Base-by-base conservation (phyloP, 208 protist genomes). In the Acanthamoeba sp. region DNA sequence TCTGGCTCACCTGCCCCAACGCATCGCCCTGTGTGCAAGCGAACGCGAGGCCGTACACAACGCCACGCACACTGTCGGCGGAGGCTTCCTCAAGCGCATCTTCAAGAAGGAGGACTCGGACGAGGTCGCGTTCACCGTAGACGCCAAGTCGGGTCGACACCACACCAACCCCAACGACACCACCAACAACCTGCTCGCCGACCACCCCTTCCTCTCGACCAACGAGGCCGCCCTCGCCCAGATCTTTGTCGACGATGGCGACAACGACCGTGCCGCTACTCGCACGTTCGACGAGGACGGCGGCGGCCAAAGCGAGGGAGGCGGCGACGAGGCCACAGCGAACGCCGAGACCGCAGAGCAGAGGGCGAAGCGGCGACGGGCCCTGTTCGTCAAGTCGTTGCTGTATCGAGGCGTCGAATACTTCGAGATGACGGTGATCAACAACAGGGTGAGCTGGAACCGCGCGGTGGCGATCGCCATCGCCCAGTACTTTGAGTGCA, bases 371-470 rank as follows among this genome's bases (percentile, higher is more conserved):
- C 73, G 14, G 9, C 7, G 73, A 27, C 16, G 42, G 1, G 73
- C 16, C 22, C 20, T 27, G 27, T 84, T 84, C 14, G 29, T 87
- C 0, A n/a, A 87, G 6, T 9, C 78, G 24, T 2, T 87, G 16
- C 38, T 62, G 78, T 87, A 38, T 45, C 38, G 78, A 0, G 78
- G 78, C 40, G 78, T 87, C 24, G 78, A 87, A 3, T 87, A 87
- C 45, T 87, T 87, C 10, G 78, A 87, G 78, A 87, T 87, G 78
- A 59, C 12, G n/a, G 78, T 87, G 38, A 18, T 87, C 45, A 22
- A 87, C 45, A 87, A 87, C 45, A 7, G 2, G 18, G 27, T n/a
- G n/a, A 40, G 45, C 78, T 87, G 14, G 16, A 87, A 87, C 29
- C 18, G n/a, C 0, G 78, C 78, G 24, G 78, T 36, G 29, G 78